phyloP scores from a whole-genome alignment of 768 basidiomycete genomes.

The Tephrocybe sp. region DNA sequence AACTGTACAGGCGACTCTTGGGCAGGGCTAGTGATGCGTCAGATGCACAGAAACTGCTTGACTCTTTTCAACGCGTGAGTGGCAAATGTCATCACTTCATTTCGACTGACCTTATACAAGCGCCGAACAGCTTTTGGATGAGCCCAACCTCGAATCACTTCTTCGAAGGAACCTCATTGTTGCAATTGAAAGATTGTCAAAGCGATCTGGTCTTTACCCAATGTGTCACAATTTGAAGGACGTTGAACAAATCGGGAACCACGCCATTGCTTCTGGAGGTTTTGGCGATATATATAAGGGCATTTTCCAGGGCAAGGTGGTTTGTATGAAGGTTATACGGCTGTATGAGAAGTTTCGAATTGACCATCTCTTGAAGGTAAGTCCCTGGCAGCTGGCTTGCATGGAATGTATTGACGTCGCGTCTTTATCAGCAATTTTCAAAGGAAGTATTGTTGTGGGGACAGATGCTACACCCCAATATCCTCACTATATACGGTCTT shows the following conservation, averaged over 20 bases:
- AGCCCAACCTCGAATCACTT: background rate
- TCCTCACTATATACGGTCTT: background rate
- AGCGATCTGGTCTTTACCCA: background rate
- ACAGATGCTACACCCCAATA: conserved; percentile 1
- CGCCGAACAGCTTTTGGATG: background rate
- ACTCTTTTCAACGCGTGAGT: background rate
- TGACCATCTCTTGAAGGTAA: background rate
- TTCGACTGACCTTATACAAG: too few species aligned
- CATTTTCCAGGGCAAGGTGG: background rate
- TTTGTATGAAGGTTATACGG: background rate
- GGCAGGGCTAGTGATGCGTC: background rate
- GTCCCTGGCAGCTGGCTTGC: background rate
- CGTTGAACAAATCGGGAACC: background rate
- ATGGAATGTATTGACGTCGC: background rate
- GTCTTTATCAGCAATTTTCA: background rate
- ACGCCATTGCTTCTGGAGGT: background rate
- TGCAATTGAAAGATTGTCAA: background rate
- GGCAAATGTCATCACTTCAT: background rate
- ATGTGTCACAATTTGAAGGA: background rate
- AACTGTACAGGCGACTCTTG: background rate
- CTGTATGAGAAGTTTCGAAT: background rate
- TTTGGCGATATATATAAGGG: background rate
- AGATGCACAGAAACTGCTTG: background rate
- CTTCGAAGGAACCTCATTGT: background rate
- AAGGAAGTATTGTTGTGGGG: conserved; percentile 1